Evolutionary conservation across 768 basidiomycete genomes (phyloP).

Genomic region (Russula lepida): DNA sequence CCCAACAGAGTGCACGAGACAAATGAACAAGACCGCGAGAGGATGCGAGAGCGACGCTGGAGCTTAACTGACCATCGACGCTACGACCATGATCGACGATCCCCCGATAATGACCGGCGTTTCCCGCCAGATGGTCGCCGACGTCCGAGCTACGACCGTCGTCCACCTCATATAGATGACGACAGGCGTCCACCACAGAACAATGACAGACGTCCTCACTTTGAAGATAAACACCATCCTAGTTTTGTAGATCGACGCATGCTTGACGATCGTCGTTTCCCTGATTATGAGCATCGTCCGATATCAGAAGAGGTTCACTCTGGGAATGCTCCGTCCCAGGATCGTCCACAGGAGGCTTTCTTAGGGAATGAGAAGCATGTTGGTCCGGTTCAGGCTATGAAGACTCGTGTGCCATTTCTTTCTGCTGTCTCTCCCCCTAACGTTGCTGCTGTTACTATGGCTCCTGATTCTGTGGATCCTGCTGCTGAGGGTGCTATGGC

Average conservation of each 20-base stretch:
- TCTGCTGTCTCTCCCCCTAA: slow-evolving; percentile 3
- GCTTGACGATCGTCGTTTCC: slow-evolving; percentile 1
- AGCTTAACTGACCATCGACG: slow-evolving; percentile 28
- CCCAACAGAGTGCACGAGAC: slow-evolving; percentile 30
- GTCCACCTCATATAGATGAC: slow-evolving; percentile 9
- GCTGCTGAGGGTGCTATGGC: neutral
- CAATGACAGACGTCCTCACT: slow-evolving; percentile 21
- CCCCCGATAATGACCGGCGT: slow-evolving; percentile 32
- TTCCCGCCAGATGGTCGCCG: slow-evolving; percentile 42
- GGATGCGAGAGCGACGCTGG: slow-evolving; percentile 30
- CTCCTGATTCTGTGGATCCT: neutral
- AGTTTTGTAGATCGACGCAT: slow-evolving; percentile 10
- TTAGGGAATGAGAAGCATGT: slow-evolving; percentile 6
- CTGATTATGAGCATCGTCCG: slow-evolving; percentile 16
- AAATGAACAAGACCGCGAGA: slow-evolving; percentile 12
- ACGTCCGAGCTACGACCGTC: slow-evolving; percentile 21
- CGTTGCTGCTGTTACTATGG: neutral
- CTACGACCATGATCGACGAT: slow-evolving; percentile 34
- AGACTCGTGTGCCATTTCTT: neutral
- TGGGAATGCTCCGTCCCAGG: slow-evolving; percentile 17
- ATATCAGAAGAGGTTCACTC: slow-evolving; percentile 10
- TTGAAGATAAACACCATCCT: slow-evolving; percentile 22
- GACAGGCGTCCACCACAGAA: slow-evolving; percentile 9
- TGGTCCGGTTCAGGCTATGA: neutral
- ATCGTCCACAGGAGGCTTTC: neutral